Evolutionary conservation across 2,329 filamentous ascomycete genomes (phyloP).

Genomic region (Plectosphaerella sp.): DNA sequence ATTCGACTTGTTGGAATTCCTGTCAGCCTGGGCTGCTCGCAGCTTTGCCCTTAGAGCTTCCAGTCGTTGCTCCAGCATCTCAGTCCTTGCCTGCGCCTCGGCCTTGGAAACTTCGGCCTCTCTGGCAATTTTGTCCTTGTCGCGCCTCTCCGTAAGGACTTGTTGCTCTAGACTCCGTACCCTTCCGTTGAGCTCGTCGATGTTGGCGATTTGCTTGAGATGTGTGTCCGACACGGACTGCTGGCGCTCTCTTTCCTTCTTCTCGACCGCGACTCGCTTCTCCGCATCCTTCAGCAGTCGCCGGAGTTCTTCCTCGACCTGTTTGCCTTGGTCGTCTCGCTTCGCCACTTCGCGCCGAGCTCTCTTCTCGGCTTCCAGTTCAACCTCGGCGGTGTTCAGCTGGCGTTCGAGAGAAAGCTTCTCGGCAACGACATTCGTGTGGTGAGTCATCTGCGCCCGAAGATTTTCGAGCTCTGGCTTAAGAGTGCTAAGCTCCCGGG

Average conservation of each 20-base stretch:
- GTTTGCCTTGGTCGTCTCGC: slow-evolving; percentile 19
- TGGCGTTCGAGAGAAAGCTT: slow-evolving; percentile 78
- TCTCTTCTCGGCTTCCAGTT: slow-evolving; percentile 72
- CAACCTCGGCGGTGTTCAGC: slow-evolving; percentile 70
- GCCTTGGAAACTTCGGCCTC: slow-evolving; percentile 49
- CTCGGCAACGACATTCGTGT: slow-evolving; percentile 69
- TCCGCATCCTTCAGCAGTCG: slow-evolving; percentile 29
- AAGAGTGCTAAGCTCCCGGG: slow-evolving; percentile 45
- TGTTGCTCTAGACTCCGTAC: slow-evolving; percentile 30
- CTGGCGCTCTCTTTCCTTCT: slow-evolving; percentile 11
- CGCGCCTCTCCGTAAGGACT: slow-evolving; percentile 34
- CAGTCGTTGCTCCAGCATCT: slow-evolving; percentile 66
- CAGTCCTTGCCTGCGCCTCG: slow-evolving; percentile 58
- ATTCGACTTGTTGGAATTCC: slow-evolving; percentile 44
- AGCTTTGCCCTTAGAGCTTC: slow-evolving; percentile 67
- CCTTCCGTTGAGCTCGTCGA: slow-evolving; percentile 32
- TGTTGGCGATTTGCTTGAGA: slow-evolving; percentile 56
- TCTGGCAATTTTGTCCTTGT: slow-evolving; percentile 40
- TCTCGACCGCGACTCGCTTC: slow-evolving; percentile 26
- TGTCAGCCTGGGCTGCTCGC: slow-evolving; percentile 63
- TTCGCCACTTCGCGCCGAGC: slow-evolving; percentile 10
- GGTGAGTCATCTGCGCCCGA: slow-evolving; percentile 47
- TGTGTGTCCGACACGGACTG: slow-evolving; percentile 41
- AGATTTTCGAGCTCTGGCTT: slow-evolving; percentile 55
- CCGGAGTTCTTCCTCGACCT: slow-evolving; percentile 36